Percentiles rank a stretch among this genome's conserved stretches.
Evolutionary conservation across 1,284 basidiomycete genomes (phyloP).

Genomic region (Trichosporon coremiiforme): DNA sequence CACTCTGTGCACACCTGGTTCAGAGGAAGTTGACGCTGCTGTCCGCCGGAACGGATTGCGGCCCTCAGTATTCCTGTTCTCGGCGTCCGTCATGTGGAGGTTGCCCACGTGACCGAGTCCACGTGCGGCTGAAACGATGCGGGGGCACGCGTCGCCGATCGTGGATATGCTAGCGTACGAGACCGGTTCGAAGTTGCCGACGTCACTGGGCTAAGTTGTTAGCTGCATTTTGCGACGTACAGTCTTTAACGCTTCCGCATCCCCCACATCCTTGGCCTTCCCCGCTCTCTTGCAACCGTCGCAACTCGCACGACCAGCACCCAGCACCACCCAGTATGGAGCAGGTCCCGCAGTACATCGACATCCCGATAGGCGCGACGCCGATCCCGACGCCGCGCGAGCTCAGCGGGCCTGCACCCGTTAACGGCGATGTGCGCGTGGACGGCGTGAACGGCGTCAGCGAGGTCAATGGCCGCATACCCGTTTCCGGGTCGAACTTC

Average conservation of each 20-base stretch:
- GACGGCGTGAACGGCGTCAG: neutral
- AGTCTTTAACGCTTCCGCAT: neutral
- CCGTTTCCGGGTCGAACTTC: neutral
- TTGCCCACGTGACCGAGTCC: neutral
- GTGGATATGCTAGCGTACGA: neutral
- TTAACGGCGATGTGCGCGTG: neutral
- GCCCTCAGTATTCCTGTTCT: neutral
- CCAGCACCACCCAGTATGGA: neutral
- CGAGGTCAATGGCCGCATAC: neutral
- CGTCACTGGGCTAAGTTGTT: neutral
- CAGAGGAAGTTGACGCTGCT: neutral
- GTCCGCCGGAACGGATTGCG: neutral
- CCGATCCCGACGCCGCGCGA: conserved; percentile 20
- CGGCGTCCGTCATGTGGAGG: conserved; percentile 12
- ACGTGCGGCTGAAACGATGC: conserved; percentile 5
- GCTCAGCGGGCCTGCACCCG: conserved; percentile 13
- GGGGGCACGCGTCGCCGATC: conserved; percentile 18
- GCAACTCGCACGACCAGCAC: conserved; percentile 13
- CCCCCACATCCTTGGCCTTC: neutral
- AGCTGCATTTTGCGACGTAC: neutral
- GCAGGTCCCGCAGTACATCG: conserved; percentile 19
- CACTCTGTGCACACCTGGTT: neutral
- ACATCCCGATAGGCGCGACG: conserved; percentile 8
- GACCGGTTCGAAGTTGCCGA: conserved; percentile 12
- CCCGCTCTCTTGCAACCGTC: neutral